Percentiles rank a stretch among this genome's conserved stretches.
phyloP scores from a whole-genome alignment of 441 rosid species.

The Rhodomyrtus psidioides region DNA sequence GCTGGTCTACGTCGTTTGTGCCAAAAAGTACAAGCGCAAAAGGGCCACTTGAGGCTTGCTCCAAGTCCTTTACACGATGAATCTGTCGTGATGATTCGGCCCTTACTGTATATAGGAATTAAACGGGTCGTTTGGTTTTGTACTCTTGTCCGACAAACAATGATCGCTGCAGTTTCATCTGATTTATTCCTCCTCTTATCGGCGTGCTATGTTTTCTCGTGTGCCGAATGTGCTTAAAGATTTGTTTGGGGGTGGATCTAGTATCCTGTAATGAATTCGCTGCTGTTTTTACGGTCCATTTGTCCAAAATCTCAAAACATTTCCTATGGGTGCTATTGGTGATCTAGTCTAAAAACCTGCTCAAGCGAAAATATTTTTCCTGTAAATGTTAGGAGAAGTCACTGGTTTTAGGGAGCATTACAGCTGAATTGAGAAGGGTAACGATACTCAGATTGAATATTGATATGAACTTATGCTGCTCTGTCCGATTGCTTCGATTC shows the following conservation, averaged over 20 bases:
- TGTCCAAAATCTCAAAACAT: neutral
- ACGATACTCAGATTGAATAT: neutral
- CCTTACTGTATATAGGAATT: neutral
- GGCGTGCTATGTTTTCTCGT: neutral
- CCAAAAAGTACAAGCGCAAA: constrained; percentile 64
- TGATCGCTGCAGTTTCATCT: neutral
- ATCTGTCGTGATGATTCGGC: neutral
- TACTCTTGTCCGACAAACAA: neutral
- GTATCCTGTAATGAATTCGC: neutral
- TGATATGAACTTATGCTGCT: neutral
- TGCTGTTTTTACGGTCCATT: neutral
- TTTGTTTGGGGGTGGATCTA: neutral
- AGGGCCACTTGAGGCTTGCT: constrained; percentile 25
- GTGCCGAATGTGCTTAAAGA: neutral
- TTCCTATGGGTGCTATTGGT: neutral
- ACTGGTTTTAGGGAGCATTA: neutral
- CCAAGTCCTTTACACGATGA: neutral
- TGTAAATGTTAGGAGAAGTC: neutral
- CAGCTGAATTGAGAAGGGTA: neutral
- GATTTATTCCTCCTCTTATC: neutral
- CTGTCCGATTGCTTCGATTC: neutral
- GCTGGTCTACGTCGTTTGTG: constrained; percentile 46
- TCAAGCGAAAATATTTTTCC: neutral
- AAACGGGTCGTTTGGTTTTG: neutral
- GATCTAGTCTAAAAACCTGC: neutral